These are phyloP conservation scores for Xylariaceae sp. DNA, from an alignment of 2,329 filamentous ascomycete species.

Conservation along the genomic window DNA sequence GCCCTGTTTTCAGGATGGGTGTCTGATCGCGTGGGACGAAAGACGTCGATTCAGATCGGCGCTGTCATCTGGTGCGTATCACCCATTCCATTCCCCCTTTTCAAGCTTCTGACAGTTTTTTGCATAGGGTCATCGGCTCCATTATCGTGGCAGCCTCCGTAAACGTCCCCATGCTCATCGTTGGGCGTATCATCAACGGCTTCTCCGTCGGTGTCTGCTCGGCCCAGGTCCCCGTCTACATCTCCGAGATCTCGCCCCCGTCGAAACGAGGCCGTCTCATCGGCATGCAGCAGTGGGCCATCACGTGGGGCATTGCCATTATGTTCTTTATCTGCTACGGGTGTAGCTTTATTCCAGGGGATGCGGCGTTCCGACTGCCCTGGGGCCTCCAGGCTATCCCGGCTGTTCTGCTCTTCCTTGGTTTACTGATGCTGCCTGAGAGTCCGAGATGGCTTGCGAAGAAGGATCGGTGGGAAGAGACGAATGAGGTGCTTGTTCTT, in stretches of 20 bases:
- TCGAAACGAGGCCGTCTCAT: conserved; percentile 41
- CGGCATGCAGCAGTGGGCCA: conserved; percentile 42
- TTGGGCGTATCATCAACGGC: conserved; percentile 66
- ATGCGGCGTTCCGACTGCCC: conserved; percentile 45
- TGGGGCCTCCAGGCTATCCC: conserved; percentile 47
- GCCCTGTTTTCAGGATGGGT: conserved; percentile 55
- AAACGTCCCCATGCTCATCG: conserved; percentile 55
- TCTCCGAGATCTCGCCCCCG: conserved; percentile 56
- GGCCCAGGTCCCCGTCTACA: conserved; percentile 66
- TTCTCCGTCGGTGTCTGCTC: conserved; percentile 67
- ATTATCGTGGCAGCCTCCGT: conserved; percentile 41
- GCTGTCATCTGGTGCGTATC: conserved; percentile 45
- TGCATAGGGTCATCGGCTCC: conserved; percentile 43
- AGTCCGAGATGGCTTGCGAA: conserved; percentile 49
- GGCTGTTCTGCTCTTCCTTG: conserved; percentile 38
- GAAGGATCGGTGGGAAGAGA: conserved; percentile 43
- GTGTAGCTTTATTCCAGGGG: conserved; percentile 38
- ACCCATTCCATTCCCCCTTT: not conserved
- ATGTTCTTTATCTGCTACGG: conserved; percentile 47
- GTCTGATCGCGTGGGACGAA: conserved; percentile 48
- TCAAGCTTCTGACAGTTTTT: conserved; percentile 5
- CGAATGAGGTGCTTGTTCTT: conserved; percentile 44
- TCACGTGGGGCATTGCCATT: conserved; percentile 44
- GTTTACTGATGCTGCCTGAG: conserved; percentile 41
- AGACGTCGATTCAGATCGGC: conserved; percentile 47